phyloP scores from a whole-genome alignment of 1,139 yeast species.

The Diutina catenulata region DNA sequence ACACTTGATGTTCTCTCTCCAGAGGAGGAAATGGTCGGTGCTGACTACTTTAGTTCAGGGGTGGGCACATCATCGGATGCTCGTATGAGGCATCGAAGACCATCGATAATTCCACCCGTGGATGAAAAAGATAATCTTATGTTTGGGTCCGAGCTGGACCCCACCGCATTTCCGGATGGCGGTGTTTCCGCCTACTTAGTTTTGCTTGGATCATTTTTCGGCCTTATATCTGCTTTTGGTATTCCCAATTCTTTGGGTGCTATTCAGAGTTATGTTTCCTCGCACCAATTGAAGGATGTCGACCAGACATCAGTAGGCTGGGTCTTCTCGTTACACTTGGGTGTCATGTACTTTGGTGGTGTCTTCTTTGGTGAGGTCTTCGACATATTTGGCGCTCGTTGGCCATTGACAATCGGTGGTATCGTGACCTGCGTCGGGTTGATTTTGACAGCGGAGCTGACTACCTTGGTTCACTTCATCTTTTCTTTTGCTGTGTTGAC shows the following conservation, averaged over 20 bases:
- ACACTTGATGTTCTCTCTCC: neutral
- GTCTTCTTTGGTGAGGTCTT: constrained; percentile 52
- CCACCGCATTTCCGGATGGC: constrained; percentile 2
- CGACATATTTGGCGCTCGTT: constrained; percentile 42
- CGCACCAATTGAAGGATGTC: constrained; percentile 7
- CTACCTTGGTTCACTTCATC: constrained; percentile 44
- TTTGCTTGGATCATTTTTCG: neutral
- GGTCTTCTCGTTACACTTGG: constrained; percentile 49
- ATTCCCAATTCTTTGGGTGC: constrained; percentile 10
- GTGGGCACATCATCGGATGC: neutral
- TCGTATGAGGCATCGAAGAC: neutral
- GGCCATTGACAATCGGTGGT: constrained; percentile 36
- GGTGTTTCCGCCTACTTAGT: neutral
- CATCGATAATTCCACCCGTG: neutral
- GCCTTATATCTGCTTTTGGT: constrained; percentile 7
- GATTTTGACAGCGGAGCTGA: constrained; percentile 41
- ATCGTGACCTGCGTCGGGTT: constrained; percentile 35
- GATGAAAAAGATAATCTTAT: neutral
- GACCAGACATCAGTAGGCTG: constrained; percentile 26
- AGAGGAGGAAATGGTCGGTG: neutral
- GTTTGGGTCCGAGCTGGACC: constrained; percentile 5
- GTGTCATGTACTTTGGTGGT: constrained; percentile 45
- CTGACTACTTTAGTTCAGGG: neutral
- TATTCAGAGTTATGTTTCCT: constrained; percentile 8
- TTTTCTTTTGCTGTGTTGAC: constrained; percentile 44